Evolutionary conservation across 148 eudicot species (phyloP), one percentile per base, ranked within the genome.

Genomic region (Hydrangea macrophylla): DNA sequence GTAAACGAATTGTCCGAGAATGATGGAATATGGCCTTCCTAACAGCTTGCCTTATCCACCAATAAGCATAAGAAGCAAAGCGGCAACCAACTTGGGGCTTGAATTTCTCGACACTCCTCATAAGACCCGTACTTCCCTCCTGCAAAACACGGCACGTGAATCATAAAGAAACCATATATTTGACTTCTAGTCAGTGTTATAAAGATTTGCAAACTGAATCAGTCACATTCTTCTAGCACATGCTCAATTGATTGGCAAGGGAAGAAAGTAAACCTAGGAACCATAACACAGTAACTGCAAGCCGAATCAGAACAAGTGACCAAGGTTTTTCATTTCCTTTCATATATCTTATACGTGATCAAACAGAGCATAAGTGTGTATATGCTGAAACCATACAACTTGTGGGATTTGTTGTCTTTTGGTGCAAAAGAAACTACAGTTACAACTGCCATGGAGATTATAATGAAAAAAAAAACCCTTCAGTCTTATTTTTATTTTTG

Each of bases 41-140:
- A 78, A 91, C 69, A 39, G 87, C 56, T 67, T 91, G 97, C 64
- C 93, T 86, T 67, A 95, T 89, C 99, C 99, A 95, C 96, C 93
- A 89, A 71, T 85, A 95, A 9, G 99, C 96, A 83, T 95, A 95
- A 73, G 88, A 84, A 40, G 92, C 86, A 83, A 95, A 91, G 55
- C 97, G 80, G 66, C 93, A 87, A 73, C 96, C 97, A 60, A 80
- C 82, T 64, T 78, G 93, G 42, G 90, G 90, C 72, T 85, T 91
- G 82, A 84, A 95, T 76, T 89, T 95, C 77, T 87, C 86, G 26
- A 95, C 86, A 78, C 96, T 89, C 80, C 64, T 83, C 90, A 95
- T 89, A 2, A 95, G 88, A 17, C 99, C 99, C 86, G 70, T 78
- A 80, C 99, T 89, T 71, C 99, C 99, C 63, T 81, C 97, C 99